Base-by-base conservation (phyloP, 2,329 filamentous ascomycete genomes). In the Drechslerella stenobrocha region DNA sequence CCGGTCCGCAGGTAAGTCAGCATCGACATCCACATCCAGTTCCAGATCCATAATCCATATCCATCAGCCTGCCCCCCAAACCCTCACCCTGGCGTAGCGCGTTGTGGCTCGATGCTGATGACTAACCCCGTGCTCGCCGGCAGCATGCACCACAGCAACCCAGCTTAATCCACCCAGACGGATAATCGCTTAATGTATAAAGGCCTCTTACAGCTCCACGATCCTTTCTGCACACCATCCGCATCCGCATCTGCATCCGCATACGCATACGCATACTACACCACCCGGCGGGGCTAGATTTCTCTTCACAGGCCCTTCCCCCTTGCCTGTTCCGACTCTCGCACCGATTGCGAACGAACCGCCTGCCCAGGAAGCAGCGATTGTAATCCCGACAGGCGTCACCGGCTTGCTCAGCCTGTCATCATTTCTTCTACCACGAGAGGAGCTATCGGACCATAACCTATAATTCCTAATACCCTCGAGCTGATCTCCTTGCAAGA, bases 111-210 rank as follows among this genome's bases (percentile, higher is more conserved):
- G 3, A 15, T 56, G 46, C 44, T 52, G 44, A 65, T 65, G 20
- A 47, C 37, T 32, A 37, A 11, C 26, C 28, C 11, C 24, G 8
- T 45, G 13, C 20, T 23, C 3, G 40, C 26, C 20, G 20, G 2
- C 50, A 67, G 63, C 48, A 67, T 67, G 63, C 63, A 32, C 26
- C 35, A 35, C 63, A 52, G 60, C 52, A 52, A 52, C 45, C 34
- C 22, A 45, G 51, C 13, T 20, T 20, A 18, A 3, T 42, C 22
- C 37, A 8, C 13, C 13, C 37, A 18, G 15, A 59, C 63, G 50
- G 53, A 55, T 67, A 67, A 67, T 67, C 55, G 63, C 63, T 67
- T 67, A 67, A 67, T 67, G 63, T 67, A 50, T 67, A 67, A 67
- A 67, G 63, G 63, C 63, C 55, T 67, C 55, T 60, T 67, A 67